Conservation (phyloP, 2,329 filamentous ascomycete species). For the Aureobasidium pullulans region DNA sequence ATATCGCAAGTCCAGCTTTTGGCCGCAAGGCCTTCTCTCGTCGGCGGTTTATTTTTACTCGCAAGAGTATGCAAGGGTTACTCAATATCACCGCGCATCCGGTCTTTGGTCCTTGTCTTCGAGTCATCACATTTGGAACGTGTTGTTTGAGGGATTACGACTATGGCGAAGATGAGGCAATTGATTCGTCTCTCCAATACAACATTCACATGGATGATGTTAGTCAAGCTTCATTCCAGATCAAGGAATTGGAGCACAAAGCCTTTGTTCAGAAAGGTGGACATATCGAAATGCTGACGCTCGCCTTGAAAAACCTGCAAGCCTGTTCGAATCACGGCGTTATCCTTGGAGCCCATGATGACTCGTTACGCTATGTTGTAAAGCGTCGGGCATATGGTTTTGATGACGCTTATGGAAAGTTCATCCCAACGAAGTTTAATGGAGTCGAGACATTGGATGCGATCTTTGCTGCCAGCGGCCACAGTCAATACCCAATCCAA, state of each 20-base stretch:
- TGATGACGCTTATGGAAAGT: not conserved
- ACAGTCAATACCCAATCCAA: not conserved
- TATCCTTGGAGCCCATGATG: not conserved
- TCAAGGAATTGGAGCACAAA: not conserved
- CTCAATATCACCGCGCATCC: not conserved
- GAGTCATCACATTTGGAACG: not conserved
- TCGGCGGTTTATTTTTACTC: not conserved
- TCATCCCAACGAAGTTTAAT: not conserved
- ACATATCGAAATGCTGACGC: not conserved
- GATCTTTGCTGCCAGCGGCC: not conserved
- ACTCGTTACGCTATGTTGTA: not conserved
- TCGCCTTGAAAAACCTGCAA: not conserved
- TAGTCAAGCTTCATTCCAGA: too few species aligned
- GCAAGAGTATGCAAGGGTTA: not conserved
- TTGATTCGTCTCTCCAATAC: too few species aligned
- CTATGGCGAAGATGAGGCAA: too few species aligned
- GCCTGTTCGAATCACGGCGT: not conserved
- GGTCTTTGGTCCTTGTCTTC: not conserved
- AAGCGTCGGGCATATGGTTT: not conserved
- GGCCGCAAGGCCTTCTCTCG: not conserved
- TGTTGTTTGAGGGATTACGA: not conserved
- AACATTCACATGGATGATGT: too few species aligned
- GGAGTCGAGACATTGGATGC: not conserved
- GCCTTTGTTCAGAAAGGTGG: not conserved
- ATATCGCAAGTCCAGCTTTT: not conserved